These are phyloP conservation scores for Fraxinus platypoda DNA, from an alignment of 305 asterid species.

Conservation along the genomic window DNA sequence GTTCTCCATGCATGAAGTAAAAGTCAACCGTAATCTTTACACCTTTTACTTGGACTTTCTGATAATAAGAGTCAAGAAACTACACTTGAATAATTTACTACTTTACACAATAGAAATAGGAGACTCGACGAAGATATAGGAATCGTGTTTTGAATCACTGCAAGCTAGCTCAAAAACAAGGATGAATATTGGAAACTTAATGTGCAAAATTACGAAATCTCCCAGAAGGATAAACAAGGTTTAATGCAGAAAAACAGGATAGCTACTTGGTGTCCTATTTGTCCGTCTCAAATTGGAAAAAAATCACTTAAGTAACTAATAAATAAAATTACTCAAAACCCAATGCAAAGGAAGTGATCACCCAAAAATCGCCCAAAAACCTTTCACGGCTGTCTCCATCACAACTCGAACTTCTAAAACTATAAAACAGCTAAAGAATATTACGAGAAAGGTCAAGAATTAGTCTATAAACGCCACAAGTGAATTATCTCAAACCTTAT, in stretches of 20 bases:
- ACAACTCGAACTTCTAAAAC: not conserved
- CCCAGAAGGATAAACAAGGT: not conserved
- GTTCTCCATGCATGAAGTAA: no score
- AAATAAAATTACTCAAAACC: not conserved
- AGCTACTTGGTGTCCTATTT: not conserved
- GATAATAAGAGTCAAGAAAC: not conserved
- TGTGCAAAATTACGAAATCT: not conserved
- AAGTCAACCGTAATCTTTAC: no score
- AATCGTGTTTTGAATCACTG: not conserved
- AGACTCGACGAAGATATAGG: not conserved
- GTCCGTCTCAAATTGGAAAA: not conserved
- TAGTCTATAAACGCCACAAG: not conserved
- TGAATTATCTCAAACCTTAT: no score
- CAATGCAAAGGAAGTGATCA: not conserved
- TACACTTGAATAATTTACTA: not conserved
- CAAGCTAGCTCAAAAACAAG: not conserved
- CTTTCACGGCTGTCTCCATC: not conserved
- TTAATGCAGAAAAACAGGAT: not conserved
- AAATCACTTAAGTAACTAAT: not conserved
- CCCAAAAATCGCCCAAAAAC: not conserved
- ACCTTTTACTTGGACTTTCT: no score
- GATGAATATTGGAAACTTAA: not conserved
- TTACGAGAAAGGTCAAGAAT: not conserved
- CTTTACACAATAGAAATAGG: not conserved
- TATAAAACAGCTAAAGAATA: not conserved